A percentile compares a stretch with the other conserved stretches of the same genome.
Evolutionary conservation across 2,329 filamentous ascomycete genomes (phyloP).

Genomic region (Diplodia intermedia): DNA sequence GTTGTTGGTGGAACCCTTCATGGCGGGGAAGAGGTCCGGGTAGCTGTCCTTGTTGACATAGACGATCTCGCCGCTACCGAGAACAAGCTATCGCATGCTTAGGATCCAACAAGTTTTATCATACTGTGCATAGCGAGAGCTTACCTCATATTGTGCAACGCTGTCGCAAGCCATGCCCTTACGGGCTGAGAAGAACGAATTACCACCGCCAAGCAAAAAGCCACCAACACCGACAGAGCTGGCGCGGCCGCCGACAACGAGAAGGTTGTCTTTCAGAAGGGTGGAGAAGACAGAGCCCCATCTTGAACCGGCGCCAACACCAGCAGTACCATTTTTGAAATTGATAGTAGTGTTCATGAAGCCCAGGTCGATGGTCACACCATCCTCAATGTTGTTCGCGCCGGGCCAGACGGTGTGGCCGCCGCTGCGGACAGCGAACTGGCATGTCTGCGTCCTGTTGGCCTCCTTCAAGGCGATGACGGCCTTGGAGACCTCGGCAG

Average conservation of each 20-base stretch:
- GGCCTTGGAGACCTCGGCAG: conserved; percentile 41
- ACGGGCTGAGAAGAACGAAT: conserved; percentile 31
- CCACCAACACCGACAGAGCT: conserved; percentile 35
- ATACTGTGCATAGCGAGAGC: background rate
- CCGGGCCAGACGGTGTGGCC: conserved; percentile 42
- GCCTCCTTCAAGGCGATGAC: conserved; percentile 39
- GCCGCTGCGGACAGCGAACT: conserved; percentile 43
- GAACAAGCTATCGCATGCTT: background rate
- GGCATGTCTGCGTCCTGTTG: conserved; percentile 22
- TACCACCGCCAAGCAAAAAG: conserved; percentile 34
- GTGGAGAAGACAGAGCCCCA: conserved; percentile 34
- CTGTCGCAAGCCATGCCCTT: conserved; percentile 26
- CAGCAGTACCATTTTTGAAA: conserved; percentile 35
- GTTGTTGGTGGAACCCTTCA: conserved; percentile 48
- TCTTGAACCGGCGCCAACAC: conserved; percentile 33
- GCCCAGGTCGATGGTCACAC: conserved; percentile 44
- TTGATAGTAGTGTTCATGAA: conserved; percentile 37
- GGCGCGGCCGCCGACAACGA: conserved; percentile 33
- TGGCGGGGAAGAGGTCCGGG: conserved; percentile 46
- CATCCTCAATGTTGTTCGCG: conserved; percentile 40
- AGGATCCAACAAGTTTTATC: background rate
- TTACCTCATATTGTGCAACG: conserved; percentile 23
- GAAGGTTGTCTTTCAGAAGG: conserved; percentile 19
- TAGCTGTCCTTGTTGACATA: conserved; percentile 21
- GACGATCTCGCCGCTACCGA: conserved; percentile 20